Base-by-base conservation (phyloP, 371 early-diverging fungal species). In the Mortierella sp. region DNA sequence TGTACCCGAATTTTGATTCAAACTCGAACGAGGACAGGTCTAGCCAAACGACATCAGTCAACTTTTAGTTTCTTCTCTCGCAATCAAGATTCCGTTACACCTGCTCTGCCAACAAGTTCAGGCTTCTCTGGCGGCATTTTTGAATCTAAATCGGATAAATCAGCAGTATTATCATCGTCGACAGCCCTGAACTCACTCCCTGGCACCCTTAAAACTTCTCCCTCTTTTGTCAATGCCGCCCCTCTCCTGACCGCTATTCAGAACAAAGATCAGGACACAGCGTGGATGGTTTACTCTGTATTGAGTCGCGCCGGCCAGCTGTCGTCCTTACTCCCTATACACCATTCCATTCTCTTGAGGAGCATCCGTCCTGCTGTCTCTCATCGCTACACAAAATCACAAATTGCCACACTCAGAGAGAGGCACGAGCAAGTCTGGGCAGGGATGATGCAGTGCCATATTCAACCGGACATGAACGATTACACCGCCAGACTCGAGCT, bases 261-360 rank as follows among this genome's bases (percentile, higher is more conserved):
- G 43, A 71, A 52, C 69, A 79, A 79, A 65, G 80, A 79, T 40
- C 80, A 79, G 52, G 80, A 79, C 28, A 74, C 72, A 11, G 72
- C 80, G 0, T 79, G 80, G 80, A 74, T 79, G 80, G 61, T 73
- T 35, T 79, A 79, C 54, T 71, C 80, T 0, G 75, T 64, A 20
- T n/a, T 74, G 12, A 64, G 70, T 49, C 74, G 75, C 16, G 71
- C 80, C 0, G 75, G 68, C 0, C 80, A 70, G 30, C 22, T 79
- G 28, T 43, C 71, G 10, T 49, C 62, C 5, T 68, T 79, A 1
- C 65, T 74, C 2, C 80, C 80, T 18, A 59, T 79, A 20, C 80
- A 79, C 24, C 75, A 74, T 40, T 67, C 75, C 5, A 47, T 74
- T 3, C 68, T 79, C n/a, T 68, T 79, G 22, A 66, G 61, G 24